Evolutionary conservation across 352 stramenopile species (phyloP), one percentile per base, ranked within the genome.

Genomic region (Phytopythium sindhum): DNA sequence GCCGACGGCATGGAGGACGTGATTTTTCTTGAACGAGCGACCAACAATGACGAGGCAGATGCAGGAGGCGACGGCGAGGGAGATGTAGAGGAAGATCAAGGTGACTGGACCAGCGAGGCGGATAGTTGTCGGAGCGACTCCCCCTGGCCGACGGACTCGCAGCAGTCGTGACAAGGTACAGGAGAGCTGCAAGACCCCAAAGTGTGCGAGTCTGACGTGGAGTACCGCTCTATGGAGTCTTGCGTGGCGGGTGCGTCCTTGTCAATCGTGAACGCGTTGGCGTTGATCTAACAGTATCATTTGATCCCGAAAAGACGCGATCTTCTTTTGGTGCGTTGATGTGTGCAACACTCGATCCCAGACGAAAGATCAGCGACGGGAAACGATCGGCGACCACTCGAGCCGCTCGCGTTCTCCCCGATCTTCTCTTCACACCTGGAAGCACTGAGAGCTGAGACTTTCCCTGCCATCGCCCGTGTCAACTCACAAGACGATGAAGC

Each of bases 311-410:
- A 37, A 17, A 12, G 48, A 8, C 24, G 48, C 24, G 48, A 35
- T 55, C 48, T 55, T 55, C 17, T 55, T 53, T 26, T 31, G 48
- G 26, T 39, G 28, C 2, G 52, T 10, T 58, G 52, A 45, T 28
- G 29, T 4, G 29, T 28, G 48, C 26, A n/a, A n/a, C n/a, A n/a
- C n/a, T n/a, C n/a, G n/a, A n/a, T n/a, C n/a, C n/a, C n/a, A n/a
- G n/a, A n/a, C n/a, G 31, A 57, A 39, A 24, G 26, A 35, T 57
- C 28, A 45, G 26, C 19, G 52, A 39, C 4, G 21, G 28, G 19
- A n/a, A 44, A 44, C 17, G 52, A 45, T 45, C 28, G 1, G 48
- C 48, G 48, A 35, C 48, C 24, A 35, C 14, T 55, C 48, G 26
- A 53, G n/a, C n/a, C n/a, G n/a, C n/a, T n/a, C 17, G 1, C 0